phyloP scores from a whole-genome alignment of 2,329 filamentous ascomycete genomes.

The Fusarium heterosporum region DNA sequence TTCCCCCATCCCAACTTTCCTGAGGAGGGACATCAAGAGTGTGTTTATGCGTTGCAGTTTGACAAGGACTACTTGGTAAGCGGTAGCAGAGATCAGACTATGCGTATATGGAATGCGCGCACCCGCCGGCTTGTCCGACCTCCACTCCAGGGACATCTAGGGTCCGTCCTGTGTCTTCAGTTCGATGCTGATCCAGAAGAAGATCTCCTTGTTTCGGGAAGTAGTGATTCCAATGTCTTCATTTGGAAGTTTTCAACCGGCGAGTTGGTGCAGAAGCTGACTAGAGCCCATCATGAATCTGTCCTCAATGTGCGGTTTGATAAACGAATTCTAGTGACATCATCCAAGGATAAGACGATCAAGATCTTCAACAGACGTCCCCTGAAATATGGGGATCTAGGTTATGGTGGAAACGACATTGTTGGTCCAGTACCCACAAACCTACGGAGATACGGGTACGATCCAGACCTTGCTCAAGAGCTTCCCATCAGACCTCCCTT shows the following conservation, averaged over 20 bases:
- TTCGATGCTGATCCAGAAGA: constrained; percentile 90
- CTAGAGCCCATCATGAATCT: constrained; percentile 85
- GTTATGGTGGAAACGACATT: constrained; percentile 58
- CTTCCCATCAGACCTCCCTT: constrained; percentile 72
- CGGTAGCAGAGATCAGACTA: constrained; percentile 87
- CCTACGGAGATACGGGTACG: constrained; percentile 67
- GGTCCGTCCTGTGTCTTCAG: constrained; percentile 93
- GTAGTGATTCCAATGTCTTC: constrained; percentile 90
- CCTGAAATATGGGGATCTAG: constrained; percentile 70
- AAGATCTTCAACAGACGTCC: constrained; percentile 91
- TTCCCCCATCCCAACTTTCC: constrained; percentile 85
- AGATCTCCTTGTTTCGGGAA: constrained; percentile 94
- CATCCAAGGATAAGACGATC: constrained; percentile 96
- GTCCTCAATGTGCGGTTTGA: constrained; percentile 95
- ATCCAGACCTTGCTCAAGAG: constrained; percentile 59
- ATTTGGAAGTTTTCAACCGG: constrained; percentile 95
- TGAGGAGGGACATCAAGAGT: constrained; percentile 88
- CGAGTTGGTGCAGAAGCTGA: constrained; percentile 79
- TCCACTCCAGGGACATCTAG: constrained; percentile 81
- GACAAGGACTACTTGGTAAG: constrained; percentile 88
- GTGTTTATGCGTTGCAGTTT: constrained; percentile 95
- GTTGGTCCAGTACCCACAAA: constrained; percentile 66
- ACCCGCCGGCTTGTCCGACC: constrained; percentile 79
- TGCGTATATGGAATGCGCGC: constrained; percentile 90
- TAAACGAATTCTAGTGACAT: constrained; percentile 90